phyloP scores from a whole-genome alignment of 306 rosid species.

The Cicer arietinum region DNA sequence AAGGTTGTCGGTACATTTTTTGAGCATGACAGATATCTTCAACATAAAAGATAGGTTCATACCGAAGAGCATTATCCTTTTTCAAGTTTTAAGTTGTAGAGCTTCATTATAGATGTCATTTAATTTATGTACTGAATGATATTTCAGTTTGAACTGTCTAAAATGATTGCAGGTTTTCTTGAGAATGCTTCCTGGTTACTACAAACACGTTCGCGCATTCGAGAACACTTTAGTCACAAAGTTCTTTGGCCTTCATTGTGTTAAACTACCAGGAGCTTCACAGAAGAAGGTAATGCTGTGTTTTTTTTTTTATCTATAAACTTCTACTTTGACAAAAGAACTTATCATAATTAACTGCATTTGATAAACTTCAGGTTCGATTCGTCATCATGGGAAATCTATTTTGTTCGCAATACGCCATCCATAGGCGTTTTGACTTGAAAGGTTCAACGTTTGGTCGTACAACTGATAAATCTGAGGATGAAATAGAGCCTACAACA shows the following conservation, averaged over 20 bases:
- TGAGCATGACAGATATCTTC: too few species aligned
- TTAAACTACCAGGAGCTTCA: slow-evolving; percentile 76
- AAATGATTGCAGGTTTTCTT: slow-evolving; percentile 74
- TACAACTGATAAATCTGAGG: slow-evolving; percentile 78
- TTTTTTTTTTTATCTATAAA: neutral
- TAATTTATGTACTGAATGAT: slow-evolving; percentile 33
- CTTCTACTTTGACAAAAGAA: slow-evolving; percentile 10
- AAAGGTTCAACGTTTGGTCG: slow-evolving; percentile 98
- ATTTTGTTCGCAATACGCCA: slow-evolving; percentile 76
- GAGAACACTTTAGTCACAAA: slow-evolving; percentile 93
- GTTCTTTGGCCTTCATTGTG: slow-evolving; percentile 96
- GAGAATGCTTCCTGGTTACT: slow-evolving; percentile 96
- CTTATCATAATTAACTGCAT: slow-evolving; percentile 28
- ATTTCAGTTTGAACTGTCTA: slow-evolving; percentile 49
- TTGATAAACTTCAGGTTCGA: slow-evolving; percentile 74
- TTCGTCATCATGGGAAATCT: slow-evolving; percentile 98
- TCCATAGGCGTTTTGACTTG: slow-evolving; percentile 92
- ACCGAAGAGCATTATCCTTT: too few species aligned
- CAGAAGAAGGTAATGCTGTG: slow-evolving; percentile 85
- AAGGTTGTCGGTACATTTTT: too few species aligned
- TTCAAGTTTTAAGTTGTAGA: slow-evolving; percentile 8
- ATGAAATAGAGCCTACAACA: slow-evolving; percentile 85
- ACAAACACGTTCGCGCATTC: slow-evolving; percentile 84
- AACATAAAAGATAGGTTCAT: too few species aligned
- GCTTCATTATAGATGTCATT: neutral